Evolutionary conservation across 2,329 filamentous ascomycete genomes (phyloP), one percentile per base, ranked within the genome.

Genomic region (Botrytis porri): DNA sequence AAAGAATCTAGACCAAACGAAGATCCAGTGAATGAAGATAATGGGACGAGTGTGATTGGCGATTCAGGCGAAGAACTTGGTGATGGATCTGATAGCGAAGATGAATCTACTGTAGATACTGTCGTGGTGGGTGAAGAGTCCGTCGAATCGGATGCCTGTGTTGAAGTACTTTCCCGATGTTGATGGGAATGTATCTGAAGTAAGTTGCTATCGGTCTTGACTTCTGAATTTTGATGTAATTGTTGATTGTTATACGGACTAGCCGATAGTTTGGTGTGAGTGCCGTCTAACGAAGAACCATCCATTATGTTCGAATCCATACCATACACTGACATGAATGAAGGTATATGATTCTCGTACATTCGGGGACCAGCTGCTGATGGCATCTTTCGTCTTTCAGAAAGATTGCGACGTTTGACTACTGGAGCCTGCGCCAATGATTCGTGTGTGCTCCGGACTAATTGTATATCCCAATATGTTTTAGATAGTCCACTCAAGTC

Each of bases 61-160:
- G 96, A 98, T 82, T 98, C 95, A 14, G 95, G 95, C 1, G 95
- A 98, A 35, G 95, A 94, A 70, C 92, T 95, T 4, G 96, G 94
- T 8, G 95, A 98, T 12, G 93, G 92, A 78, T 98, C 95, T 43
- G 95, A 95, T 66, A 96, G 87, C 43, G 94, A 93, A 14, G 94
- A 95, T 8, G 95, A 97, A 83, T 97, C 95, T 76, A 95, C 93
- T 32, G 94, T 97, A 9, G 94, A 97, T 67, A 96, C 88, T 3
- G 95, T 97, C 5, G 95, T 98, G 12, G 95, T 98, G 1, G 96
- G 96, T 14, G 95, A 98, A 35, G 95, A 97, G 80, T 97, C 95
- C 60, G 93, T 93, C 1, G 96, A 98, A 76, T 93, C 93, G 25
- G 92, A 93, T 71, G 87, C 87, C 75, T 92, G 91, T 4, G 92